Base-by-base conservation (phyloP, 257 asterid genomes). In the Voacanga thouarsii region DNA sequence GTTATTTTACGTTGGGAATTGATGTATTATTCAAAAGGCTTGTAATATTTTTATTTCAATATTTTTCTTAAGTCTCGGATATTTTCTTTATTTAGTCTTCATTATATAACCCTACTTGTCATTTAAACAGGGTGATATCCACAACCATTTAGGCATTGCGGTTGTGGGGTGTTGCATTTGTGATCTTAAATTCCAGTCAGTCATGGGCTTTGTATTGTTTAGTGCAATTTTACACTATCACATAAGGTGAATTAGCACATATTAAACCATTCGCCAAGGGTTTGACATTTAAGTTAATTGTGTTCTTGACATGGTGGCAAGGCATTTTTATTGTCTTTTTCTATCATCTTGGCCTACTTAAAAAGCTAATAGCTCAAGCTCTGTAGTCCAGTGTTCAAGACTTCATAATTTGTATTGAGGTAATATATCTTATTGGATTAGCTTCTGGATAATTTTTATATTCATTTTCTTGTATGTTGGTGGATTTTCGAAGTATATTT, bases 291-390 rank as follows among this genome's bases (percentile, higher is more conserved):
- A 96, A 96, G 92, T 96, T 98, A 57, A 96, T 96, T 65, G 99
- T 96, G 82, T 96, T 96, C 88, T 86, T 96, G 80, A 96, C 99
- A 77, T 96, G 99, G 99, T 96, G 99, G 99, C 99, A 96, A 92
- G 99, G 99, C 81, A 87, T 96, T 81, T 91, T 94, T 41, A 96
- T 96, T 83, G 96, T 97, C 84, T 89, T 93, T 80, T 84, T 93
- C 72, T 90, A 88, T 84, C 85, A 94, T 69, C 72, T 92, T 80
- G 98, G 96, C 83, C 87, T 96, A 77, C 69, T 96, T 66, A 81
- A 86, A 90, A 93, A 97, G 78, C 97, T 96, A 74, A 84, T 93
- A 77, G 97, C 98, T 72, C 92, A 89, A 87, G 91, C 96, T 7
- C 82, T 96, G 86, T 87, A 93, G 77, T 88, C 99, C 69, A 85